These are phyloP conservation scores for Rhizophlyctis rosea DNA, from an alignment of 192 early-diverging fungal species.

Conservation along the genomic window DNA sequence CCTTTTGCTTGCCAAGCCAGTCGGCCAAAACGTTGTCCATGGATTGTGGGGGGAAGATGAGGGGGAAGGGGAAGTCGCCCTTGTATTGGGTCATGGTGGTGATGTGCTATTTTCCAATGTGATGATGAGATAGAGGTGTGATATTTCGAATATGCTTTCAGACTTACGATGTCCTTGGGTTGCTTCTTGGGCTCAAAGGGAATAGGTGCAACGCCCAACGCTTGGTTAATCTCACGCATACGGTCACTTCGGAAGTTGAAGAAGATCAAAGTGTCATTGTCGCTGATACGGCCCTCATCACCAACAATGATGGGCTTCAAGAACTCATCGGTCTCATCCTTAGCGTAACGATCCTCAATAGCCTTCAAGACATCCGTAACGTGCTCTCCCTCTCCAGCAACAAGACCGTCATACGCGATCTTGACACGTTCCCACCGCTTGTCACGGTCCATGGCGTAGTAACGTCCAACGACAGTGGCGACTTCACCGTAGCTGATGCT, in stretches of 20 bases:
- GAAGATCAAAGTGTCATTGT: constrained; percentile 91
- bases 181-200: constrained; percentile 77
- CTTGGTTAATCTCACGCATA: constrained; percentile 87
- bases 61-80: constrained; percentile 90
- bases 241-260: constrained; percentile 99
- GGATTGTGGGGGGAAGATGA: constrained; percentile 91
- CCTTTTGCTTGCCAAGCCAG: constrained; percentile 84
- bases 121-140: constrained; percentile 16
- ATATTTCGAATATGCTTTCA: constrained; percentile 5
- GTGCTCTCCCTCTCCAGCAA: constrained; percentile 68
- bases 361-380: constrained; percentile 53
- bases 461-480: constrained; percentile 93
- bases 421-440: constrained; percentile 99
- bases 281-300: constrained; percentile 71
- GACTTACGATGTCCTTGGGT: constrained; percentile 69
- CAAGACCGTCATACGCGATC: constrained; percentile 89
- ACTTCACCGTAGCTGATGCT: constrained; percentile 71
- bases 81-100: constrained; percentile 99
- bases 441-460: constrained; percentile 99
- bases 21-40: constrained; percentile 99
- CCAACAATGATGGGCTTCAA: constrained; percentile 96
- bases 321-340: constrained; percentile 99
- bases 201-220: constrained; percentile 79
- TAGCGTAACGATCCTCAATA: constrained; percentile 81
- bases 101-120: constrained; percentile 51